phyloP scores from a whole-genome alignment of 768 basidiomycete genomes.

The Xerocomellus intermedius region DNA sequence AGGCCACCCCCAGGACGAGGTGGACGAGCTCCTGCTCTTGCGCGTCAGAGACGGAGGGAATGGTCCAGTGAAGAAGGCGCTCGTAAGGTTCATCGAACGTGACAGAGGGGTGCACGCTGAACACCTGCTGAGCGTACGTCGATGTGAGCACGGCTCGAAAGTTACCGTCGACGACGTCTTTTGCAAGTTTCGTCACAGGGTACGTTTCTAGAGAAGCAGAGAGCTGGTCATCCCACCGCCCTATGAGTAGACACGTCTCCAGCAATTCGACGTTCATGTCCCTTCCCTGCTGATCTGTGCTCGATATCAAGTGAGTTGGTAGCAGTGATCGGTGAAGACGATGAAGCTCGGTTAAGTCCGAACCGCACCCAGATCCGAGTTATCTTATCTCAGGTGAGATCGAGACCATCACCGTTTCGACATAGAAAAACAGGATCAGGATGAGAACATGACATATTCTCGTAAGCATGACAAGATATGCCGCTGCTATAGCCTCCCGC shows the following conservation, averaged over 20 bases:
- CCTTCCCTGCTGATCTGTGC: not conserved
- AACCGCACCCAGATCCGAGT: not conserved
- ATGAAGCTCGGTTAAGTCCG: not conserved
- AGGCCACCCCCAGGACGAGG: slow-evolving; percentile 70
- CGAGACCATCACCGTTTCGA: no score
- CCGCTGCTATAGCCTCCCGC: not conserved
- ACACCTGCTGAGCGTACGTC: slow-evolving; percentile 40
- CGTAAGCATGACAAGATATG: no score
- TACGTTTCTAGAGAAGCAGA: slow-evolving; percentile 19
- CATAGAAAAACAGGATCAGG: not conserved
- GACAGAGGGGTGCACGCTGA: slow-evolving; percentile 32
- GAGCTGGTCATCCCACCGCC: slow-evolving; percentile 39
- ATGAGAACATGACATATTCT: not conserved
- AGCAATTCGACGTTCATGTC: slow-evolving; percentile 31
- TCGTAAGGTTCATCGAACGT: slow-evolving; percentile 41
- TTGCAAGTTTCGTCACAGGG: slow-evolving; percentile 41
- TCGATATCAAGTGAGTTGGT: not conserved
- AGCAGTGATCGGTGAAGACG: slow-evolving; percentile 1
- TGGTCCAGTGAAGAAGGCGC: slow-evolving; percentile 33
- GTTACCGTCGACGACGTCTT: slow-evolving; percentile 56
- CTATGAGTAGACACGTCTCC: slow-evolving; percentile 59
- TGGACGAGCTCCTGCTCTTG: slow-evolving; percentile 52
- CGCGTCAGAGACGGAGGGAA: slow-evolving; percentile 30
- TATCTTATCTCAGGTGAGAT: slow-evolving; percentile 13
- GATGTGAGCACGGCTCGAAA: slow-evolving; percentile 55